These are phyloP conservation scores for Toxicodendron radicans DNA, from an alignment of 345 rosid genomes.

Conservation along the genomic window DNA sequence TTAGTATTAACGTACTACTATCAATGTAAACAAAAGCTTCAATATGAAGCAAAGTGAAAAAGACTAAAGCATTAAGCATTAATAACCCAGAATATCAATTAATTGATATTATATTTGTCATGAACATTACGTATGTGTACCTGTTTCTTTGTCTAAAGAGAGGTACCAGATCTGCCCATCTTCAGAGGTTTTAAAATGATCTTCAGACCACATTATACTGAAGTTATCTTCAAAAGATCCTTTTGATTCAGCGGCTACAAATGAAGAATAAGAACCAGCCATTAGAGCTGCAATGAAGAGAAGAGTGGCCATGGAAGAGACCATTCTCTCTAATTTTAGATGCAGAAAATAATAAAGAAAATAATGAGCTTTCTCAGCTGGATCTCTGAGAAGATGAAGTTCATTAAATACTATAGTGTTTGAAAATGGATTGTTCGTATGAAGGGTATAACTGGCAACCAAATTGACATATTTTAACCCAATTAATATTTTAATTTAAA, in stretches of 20 bases:
- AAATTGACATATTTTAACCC: constrained; percentile 18
- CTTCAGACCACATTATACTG: constrained; percentile 89
- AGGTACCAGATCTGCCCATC: constrained; percentile 99
- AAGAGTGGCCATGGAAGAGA: constrained; percentile 38
- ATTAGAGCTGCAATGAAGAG: constrained; percentile 37
- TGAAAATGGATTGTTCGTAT: constrained; percentile 5
- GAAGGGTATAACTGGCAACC: constrained; percentile 26
- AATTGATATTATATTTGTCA: no score
- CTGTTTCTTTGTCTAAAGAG: constrained; percentile 87
- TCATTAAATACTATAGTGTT: constrained; percentile 24
- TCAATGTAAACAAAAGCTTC: background rate
- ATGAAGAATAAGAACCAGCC: constrained; percentile 23
- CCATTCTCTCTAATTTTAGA: constrained; percentile 34
- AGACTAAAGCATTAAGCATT: background rate
- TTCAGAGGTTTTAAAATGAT: constrained; percentile 87
- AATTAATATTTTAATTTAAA: background rate
- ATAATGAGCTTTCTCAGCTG: constrained; percentile 20
- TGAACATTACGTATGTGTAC: constrained; percentile 28
- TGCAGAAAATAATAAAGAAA: background rate
- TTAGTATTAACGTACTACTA: no score
- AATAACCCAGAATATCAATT: background rate
- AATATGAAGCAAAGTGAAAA: background rate
- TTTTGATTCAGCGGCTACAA: constrained; percentile 40
- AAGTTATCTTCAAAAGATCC: constrained; percentile 81
- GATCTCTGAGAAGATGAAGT: constrained; percentile 22